These are phyloP conservation scores for Bolboschoenus planiculmis DNA, from an alignment of 176 grass and related monocot genomes.

Conservation along the genomic window DNA sequence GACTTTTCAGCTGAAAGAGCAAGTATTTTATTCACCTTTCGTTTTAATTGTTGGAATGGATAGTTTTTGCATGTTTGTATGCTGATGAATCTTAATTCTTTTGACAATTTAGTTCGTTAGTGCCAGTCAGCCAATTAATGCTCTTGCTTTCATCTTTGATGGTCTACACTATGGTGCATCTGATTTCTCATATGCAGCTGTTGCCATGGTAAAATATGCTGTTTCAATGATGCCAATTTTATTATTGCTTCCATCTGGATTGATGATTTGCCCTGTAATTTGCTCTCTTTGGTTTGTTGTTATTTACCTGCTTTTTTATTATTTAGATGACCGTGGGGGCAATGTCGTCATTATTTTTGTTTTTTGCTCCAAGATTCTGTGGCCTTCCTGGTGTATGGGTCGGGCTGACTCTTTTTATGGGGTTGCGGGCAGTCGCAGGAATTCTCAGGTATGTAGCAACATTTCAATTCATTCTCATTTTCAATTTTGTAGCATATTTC, in stretches of 20 bases:
- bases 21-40: neutral
- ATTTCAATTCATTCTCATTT: neutral
- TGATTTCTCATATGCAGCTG: conserved; percentile 85
- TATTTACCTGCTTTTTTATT: conserved; percentile 23
- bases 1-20: neutral
- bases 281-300: neutral
- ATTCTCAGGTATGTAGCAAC: conserved; percentile 50
- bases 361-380: conserved; percentile 65
- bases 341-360: conserved; percentile 66
- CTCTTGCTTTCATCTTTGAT: conserved; percentile 92
- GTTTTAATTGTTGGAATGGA: neutral
- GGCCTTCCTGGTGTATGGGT: conserved; percentile 88
- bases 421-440: conserved; percentile 61
- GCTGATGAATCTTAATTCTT: neutral
- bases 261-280: neutral
- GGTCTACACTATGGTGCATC: conserved; percentile 88
- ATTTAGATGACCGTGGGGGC: conserved; percentile 64
- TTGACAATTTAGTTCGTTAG: conserved; percentile 64
- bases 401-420: conserved; percentile 91
- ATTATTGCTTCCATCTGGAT: neutral
- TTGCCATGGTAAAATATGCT: conserved; percentile 57
- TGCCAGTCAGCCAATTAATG: conserved; percentile 88
- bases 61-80: neutral
- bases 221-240: conserved; percentile 16
- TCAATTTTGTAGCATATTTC: neutral